A percentile compares a stretch with the other conserved stretches of the same genome.
Evolutionary conservation across 1,139 yeast genomes (phyloP).

Genomic region (Blastobotrys illinoisensis): DNA sequence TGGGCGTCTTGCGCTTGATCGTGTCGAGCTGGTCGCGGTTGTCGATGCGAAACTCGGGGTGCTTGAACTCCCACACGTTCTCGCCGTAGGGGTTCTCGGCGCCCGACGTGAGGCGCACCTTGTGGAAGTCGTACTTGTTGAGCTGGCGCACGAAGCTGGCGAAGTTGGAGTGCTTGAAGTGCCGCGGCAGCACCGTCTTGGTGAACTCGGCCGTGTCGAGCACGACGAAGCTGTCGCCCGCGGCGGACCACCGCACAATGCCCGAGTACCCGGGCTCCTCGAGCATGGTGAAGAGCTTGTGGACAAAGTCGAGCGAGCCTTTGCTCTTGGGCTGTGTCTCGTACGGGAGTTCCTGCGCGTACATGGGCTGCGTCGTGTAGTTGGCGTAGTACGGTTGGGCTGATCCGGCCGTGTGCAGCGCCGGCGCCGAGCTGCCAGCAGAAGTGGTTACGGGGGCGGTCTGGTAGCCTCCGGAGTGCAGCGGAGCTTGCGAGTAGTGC

Average conservation of each 20-base stretch:
- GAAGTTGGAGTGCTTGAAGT: conserved; percentile 86
- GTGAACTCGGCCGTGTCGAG: conserved; percentile 84
- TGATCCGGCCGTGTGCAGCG: neutral
- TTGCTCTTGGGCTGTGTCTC: neutral
- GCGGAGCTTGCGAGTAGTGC: neutral
- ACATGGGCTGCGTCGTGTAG: neutral
- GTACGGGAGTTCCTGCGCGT: neutral
- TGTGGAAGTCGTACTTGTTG: conserved; percentile 95
- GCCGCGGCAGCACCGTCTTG: conserved; percentile 75
- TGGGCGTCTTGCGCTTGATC: conserved; percentile 75
- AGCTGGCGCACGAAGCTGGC: conserved; percentile 92
- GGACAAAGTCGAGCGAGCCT: conserved; percentile 18
- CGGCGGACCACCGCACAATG: conserved; percentile 77
- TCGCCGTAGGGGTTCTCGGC: conserved; percentile 58
- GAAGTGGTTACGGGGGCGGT: neutral
- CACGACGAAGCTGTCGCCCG: conserved; percentile 84
- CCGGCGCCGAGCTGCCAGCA: neutral
- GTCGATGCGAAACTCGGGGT: conserved; percentile 75
- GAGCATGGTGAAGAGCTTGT: conserved; percentile 62
- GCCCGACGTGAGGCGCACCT: conserved; percentile 57
- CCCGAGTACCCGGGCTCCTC: conserved; percentile 69
- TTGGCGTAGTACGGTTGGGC: neutral
- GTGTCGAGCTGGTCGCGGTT: conserved; percentile 68
- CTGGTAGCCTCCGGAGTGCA: neutral
- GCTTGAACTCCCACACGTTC: conserved; percentile 85